Percentiles rank a stretch among this genome's conserved stretches.
Evolutionary conservation across 1,139 yeast species (phyloP).

Genomic region (Meyerozyma smithsonii): DNA sequence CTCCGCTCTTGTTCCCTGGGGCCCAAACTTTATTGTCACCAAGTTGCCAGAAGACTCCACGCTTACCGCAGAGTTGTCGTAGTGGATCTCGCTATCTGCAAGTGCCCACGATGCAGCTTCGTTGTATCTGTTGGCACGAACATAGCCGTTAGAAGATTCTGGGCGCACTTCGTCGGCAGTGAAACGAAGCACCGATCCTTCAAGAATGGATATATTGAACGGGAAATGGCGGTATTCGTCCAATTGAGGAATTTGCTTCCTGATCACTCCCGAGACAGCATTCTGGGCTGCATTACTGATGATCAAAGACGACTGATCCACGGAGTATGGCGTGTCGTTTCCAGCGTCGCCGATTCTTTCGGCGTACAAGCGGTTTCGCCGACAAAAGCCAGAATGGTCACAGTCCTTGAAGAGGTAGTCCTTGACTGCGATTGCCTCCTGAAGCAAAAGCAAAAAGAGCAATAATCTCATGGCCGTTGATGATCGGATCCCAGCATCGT

Average conservation of each 20-base stretch:
- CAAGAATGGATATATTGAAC: slow-evolving; percentile 51
- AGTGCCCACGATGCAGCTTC: slow-evolving; percentile 64
- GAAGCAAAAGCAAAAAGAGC: slow-evolving; percentile 2
- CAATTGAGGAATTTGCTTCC: slow-evolving; percentile 32
- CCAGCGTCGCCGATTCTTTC: slow-evolving; percentile 28
- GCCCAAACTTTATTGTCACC: slow-evolving; percentile 38
- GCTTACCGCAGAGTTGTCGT: slow-evolving; percentile 5
- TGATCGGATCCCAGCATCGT: not conserved
- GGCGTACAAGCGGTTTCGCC: slow-evolving; percentile 74
- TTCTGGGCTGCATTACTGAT: slow-evolving; percentile 16
- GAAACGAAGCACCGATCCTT: slow-evolving; percentile 53
- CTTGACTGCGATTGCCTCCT: slow-evolving; percentile 47
- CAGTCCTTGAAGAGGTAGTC: slow-evolving; percentile 75
- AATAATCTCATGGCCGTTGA: not conserved
- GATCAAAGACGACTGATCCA: slow-evolving; percentile 40
- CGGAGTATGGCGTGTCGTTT: slow-evolving; percentile 47
- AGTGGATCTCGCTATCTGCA: slow-evolving; percentile 14
- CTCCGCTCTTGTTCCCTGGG: slow-evolving; percentile 26
- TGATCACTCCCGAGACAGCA: slow-evolving; percentile 40
- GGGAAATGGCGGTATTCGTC: slow-evolving; percentile 39
- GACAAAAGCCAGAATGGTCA: slow-evolving; percentile 79
- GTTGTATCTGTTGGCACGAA: slow-evolving; percentile 46
- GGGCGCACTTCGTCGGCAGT: slow-evolving; percentile 54
- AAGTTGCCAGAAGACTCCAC: slow-evolving; percentile 10
- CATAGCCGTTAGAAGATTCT: slow-evolving; percentile 8